Evolutionary conservation across 2,329 filamentous ascomycete species (phyloP).

Genomic region (Aureobasidium sp.): DNA sequence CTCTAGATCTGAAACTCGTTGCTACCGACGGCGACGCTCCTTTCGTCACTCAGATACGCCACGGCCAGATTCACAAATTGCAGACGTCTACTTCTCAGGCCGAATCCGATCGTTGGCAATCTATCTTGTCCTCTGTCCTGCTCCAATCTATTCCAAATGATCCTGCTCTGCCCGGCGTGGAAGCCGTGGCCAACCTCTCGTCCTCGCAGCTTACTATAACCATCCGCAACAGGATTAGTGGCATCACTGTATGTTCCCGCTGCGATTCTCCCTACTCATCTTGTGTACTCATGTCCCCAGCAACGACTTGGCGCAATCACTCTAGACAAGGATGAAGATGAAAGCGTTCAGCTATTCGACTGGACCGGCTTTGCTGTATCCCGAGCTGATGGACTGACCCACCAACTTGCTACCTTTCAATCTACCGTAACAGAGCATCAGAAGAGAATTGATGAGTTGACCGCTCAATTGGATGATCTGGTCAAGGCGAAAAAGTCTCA

Average conservation of each 20-base stretch:
- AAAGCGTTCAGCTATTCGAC: constrained; percentile 58
- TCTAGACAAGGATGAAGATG: constrained; percentile 49
- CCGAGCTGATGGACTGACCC: constrained; percentile 31
- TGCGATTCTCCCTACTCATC: neutral
- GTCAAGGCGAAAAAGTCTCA: constrained; percentile 58
- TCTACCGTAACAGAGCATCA: constrained; percentile 42
- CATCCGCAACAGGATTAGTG: constrained; percentile 58
- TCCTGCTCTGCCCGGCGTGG: constrained; percentile 47
- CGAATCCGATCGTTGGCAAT: constrained; percentile 59
- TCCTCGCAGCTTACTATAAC: constrained; percentile 49
- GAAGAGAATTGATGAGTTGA: constrained; percentile 51
- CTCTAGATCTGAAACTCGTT: constrained; percentile 59
- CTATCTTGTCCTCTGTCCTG: constrained; percentile 52
- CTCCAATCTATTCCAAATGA: constrained; percentile 37
- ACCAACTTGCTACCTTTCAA: constrained; percentile 37
- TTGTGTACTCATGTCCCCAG: constrained; percentile 33
- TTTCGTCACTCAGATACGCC: constrained; percentile 55
- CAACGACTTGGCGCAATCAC: constrained; percentile 63
- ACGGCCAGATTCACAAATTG: constrained; percentile 48
- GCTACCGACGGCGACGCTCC: constrained; percentile 61
- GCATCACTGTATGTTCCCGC: constrained; percentile 54
- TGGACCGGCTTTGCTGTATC: constrained; percentile 56
- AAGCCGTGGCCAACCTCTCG: constrained; percentile 51
- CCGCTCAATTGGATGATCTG: constrained; percentile 59
- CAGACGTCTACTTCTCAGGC: constrained; percentile 50